Evolutionary conservation across 1,139 yeast genomes (phyloP), one percentile per base, ranked within the genome.

Genomic region (Diutina neorugosa): DNA sequence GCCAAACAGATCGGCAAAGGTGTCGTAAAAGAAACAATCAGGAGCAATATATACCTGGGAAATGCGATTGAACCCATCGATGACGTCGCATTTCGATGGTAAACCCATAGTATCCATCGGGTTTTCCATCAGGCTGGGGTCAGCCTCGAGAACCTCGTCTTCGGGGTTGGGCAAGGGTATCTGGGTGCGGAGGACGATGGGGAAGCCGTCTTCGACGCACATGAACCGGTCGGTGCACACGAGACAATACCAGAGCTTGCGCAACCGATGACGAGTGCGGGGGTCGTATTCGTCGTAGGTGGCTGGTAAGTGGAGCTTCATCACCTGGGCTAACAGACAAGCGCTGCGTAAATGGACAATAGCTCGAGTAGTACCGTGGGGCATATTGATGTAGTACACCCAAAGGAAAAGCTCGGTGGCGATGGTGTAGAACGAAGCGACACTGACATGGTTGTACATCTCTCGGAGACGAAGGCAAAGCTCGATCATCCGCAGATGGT

Each of bases 161-260:
- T 27, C 23, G 12, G 50, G 50, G 27, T 46, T 18, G 21, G 50
- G 50, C 9, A 27, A 27, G 1, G 50, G 50, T 19, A 46, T 12
- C 2, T 18, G 21, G 16, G 21, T 23, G n/a, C 41, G 40, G 20
- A 46, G 14, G 12, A 25, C 40, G 18, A 46, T 46, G 20, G 19
- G 50, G 21, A 21, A 46, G 47, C 67, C 68, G 55, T 69, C 72
- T 52, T 70, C 76, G 43, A 71, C 68, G 54, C 74, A 69, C 63
- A 67, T 67, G 58, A 65, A 71, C 23, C 76, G 56, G 58, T 71
- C 76, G 1, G 75, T 70, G 14, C 71, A 69, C 57, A 71, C 59
- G 14, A 71, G 62, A 58, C 69, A 61, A 56, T 70, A 71, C 58
- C 67, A 71, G 4, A 70, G 68, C 53, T 71, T 71, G 21, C 69